phyloP scores from a whole-genome alignment of 2,329 filamentous ascomycete genomes.

The Aspergillus fumigatiaffinis region DNA sequence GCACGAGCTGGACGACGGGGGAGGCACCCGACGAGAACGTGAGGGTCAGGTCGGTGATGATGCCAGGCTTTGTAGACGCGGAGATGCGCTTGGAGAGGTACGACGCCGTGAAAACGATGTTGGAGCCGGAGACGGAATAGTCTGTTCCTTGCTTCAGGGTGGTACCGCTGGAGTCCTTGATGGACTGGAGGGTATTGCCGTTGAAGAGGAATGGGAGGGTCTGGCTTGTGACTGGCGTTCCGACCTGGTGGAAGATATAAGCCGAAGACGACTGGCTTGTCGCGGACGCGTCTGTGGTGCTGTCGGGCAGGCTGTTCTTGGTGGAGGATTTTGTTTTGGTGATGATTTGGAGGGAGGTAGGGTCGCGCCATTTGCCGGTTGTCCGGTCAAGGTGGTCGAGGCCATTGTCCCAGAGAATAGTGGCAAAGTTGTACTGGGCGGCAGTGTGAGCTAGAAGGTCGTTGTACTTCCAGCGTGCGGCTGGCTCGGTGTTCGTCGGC shows the following conservation, averaged over 20 bases:
- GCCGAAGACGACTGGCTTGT: constrained; percentile 50
- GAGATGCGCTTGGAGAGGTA: constrained; percentile 48
- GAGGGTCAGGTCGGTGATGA: constrained; percentile 50
- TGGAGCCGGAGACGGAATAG: constrained; percentile 45
- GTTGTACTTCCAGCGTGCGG: constrained; percentile 56
- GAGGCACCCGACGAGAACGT: constrained; percentile 51
- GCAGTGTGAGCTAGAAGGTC: constrained; percentile 52
- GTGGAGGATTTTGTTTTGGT: constrained; percentile 42
- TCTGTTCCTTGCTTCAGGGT: constrained; percentile 39
- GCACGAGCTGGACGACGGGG: constrained; percentile 47
- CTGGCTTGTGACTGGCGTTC: constrained; percentile 41
- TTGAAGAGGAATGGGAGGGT: constrained; percentile 52
- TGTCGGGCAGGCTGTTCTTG: constrained; percentile 50
- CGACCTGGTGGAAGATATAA: constrained; percentile 53
- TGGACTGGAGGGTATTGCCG: constrained; percentile 48
- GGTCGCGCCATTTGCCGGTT: constrained; percentile 50
- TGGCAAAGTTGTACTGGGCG: constrained; percentile 47
- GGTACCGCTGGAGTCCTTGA: constrained; percentile 37
- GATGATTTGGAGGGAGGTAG: constrained; percentile 47
- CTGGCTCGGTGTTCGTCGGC: constrained; percentile 49
- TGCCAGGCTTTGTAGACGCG: constrained; percentile 40
- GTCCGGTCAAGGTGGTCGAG: constrained; percentile 52
- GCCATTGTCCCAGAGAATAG: constrained; percentile 59
- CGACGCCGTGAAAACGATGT: constrained; percentile 45
- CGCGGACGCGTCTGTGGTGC: constrained; percentile 47